Evolutionary conservation across 2,329 filamentous ascomycete species (phyloP).

Genomic region (Knufia petricola): DNA sequence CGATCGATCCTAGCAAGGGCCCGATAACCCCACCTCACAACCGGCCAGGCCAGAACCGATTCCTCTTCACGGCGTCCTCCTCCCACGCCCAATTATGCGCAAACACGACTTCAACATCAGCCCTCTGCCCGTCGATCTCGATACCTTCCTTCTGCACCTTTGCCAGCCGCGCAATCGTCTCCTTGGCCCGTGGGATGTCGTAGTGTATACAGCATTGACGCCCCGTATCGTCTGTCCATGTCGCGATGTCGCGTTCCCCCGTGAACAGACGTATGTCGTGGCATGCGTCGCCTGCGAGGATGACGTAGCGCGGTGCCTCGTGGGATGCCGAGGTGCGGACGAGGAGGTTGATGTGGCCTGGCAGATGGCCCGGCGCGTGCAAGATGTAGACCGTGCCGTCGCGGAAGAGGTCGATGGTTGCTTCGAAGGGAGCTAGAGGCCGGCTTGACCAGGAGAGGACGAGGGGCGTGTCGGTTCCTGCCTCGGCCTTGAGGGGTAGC

Average conservation of each 20-base stretch:
- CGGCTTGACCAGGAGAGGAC: constrained; percentile 9
- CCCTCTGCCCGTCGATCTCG: constrained; percentile 1
- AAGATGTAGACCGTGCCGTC: constrained; percentile 26
- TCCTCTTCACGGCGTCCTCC: constrained; percentile 14
- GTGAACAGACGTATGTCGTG: constrained; percentile 26
- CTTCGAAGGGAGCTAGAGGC: constrained; percentile 15
- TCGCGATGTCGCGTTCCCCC: constrained; percentile 25
- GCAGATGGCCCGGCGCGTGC: constrained; percentile 27
- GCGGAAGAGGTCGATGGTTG: constrained; percentile 25
- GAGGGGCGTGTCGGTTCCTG: not conserved
- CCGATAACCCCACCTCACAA: no score
- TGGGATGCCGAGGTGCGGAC: constrained; percentile 15
- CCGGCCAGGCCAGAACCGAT: constrained; percentile 15
- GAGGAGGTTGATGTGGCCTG: constrained; percentile 28
- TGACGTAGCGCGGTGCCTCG: constrained; percentile 19
- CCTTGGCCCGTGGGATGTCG: constrained; percentile 21
- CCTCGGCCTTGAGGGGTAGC: not conserved
- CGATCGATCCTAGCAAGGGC: no score
- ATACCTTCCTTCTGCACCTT: constrained; percentile 16
- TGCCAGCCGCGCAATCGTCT: constrained; percentile 21
- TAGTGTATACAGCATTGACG: constrained; percentile 26
- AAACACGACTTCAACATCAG: constrained; percentile 26
- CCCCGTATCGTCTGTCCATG: constrained; percentile 24
- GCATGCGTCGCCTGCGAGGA: constrained; percentile 28
- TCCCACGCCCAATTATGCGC: constrained; percentile 29